Base-by-base conservation (phyloP, 345 rosid species). In the Pistacia integerrima region DNA sequence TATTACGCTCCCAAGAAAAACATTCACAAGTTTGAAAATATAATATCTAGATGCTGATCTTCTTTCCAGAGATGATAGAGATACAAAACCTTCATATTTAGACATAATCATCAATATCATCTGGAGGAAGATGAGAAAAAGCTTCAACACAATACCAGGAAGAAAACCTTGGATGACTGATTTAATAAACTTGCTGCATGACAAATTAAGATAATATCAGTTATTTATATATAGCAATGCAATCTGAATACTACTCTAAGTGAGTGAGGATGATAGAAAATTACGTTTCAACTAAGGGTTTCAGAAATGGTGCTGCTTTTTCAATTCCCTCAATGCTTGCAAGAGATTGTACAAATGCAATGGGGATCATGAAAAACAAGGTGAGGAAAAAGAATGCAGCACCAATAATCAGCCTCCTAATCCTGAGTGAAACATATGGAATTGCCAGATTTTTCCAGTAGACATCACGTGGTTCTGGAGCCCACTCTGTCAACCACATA, bases 101-200 rank as follows among this genome's bases (percentile, higher is more conserved):
- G 99, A 87, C 98, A 96, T 93, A 72, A 89, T 87, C 99, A 96
- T 96, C 81, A 96, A 79, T 77, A 96, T 93, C 7, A 88, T 62
- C n/a, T 98, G 99, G 56, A 96, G 87, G 79, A 96, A 96, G 73
- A 96, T 93, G 82, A 96, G 94, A 82, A 96, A 96, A 73, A 96
- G 97, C 92, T 96, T 96, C 90, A 96, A 74, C 0, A 67, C 98
- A 25, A 96, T 78, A 69, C 99, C 99, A 0, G 99, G 91, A 11
- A 96, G 88, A 84, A 93, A 83, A 78, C 99, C 99, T 85, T 87
- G 90, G 69, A 96, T 82, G 63, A 96, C 59, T 3, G 99, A 81
- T 72, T 93, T 93, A 5, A 96, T 66, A 66, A 92, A 85, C 0
- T 76, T 25, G 14, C 99, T 96, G 90, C 85, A 78, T n/a, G 36